phyloP scores from a whole-genome alignment of 106 monocot species.

The Allium sativum region DNA sequence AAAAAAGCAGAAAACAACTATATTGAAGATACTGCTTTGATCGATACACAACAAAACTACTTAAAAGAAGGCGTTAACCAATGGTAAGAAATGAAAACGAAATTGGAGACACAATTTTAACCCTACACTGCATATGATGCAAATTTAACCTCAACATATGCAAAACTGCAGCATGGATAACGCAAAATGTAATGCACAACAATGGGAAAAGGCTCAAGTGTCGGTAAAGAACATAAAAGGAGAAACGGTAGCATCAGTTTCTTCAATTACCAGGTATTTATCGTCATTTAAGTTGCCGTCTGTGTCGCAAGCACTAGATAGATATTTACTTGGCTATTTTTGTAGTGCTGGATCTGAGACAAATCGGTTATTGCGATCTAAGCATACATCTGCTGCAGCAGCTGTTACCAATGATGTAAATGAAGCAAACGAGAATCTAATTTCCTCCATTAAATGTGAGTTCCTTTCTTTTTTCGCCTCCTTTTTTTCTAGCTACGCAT shows the following conservation, averaged over 20 bases:
- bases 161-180: slow-evolving; percentile 29
- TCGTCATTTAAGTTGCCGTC: not conserved
- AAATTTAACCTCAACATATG: not conserved
- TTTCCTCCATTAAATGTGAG: slow-evolving; percentile 63
- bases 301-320: too few relatives aligned
- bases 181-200: slow-evolving; percentile 25
- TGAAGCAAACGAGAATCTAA: slow-evolving; percentile 29
- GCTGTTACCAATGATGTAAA: slow-evolving; percentile 40
- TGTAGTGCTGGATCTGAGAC: slow-evolving; percentile 48
- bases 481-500: too few relatives aligned
- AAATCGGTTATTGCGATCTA: slow-evolving; percentile 35
- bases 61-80: slow-evolving; percentile 35
- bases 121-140: not conserved
- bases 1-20: slow-evolving; percentile 53
- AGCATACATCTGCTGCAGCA: slow-evolving; percentile 36
- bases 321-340: not conserved
- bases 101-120: not conserved
- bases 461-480: not conserved
- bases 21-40: slow-evolving; percentile 23
- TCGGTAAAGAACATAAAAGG: slow-evolving; percentile 33
- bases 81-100: slow-evolving; percentile 35
- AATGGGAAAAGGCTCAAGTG: slow-evolving; percentile 60
- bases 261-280: slow-evolving; percentile 53
- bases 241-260: slow-evolving; percentile 32
- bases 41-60: slow-evolving; percentile 26